A percentile compares a stretch with the other conserved stretches of the same genome.
Evolutionary conservation across 129 eudicot genomes (phyloP).

Genomic region (Artemisia argyi): DNA sequence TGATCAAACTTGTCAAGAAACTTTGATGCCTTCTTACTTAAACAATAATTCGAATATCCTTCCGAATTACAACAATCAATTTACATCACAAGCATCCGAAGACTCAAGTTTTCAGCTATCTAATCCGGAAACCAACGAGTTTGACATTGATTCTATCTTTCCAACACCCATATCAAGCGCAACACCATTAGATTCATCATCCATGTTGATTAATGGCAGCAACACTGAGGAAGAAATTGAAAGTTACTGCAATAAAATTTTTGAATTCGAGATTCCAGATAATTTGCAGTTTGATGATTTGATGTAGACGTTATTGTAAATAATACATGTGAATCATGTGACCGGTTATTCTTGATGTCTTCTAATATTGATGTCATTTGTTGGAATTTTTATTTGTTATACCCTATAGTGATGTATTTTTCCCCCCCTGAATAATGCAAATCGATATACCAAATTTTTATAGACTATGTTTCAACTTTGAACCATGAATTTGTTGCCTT

Average conservation of each 20-base stretch:
- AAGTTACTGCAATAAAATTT: not conserved
- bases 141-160: constrained; percentile 38
- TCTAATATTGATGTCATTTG: not conserved
- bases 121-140: constrained; percentile 30
- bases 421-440: too few species aligned
- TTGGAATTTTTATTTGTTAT: not conserved
- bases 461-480: too few species aligned
- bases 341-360: too few species aligned
- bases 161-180: constrained; percentile 49
- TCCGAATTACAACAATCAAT: constrained; percentile 18
- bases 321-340: not conserved
- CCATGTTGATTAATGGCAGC: constrained; percentile 37
- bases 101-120: constrained; percentile 34
- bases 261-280: constrained; percentile 10
- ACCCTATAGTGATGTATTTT: too few species aligned
- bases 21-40: constrained; percentile 19
- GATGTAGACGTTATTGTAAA: not conserved
- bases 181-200: constrained; percentile 37
- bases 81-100: constrained; percentile 32
- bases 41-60: constrained; percentile 10
- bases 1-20: constrained; percentile 25
- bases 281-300: constrained; percentile 11
- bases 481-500: too few species aligned
- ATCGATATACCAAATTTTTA: too few species aligned
- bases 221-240: constrained; percentile 34